Base-by-base conservation (phyloP, 371 early-diverging fungal species). In the Actinomortierella wolfii region DNA sequence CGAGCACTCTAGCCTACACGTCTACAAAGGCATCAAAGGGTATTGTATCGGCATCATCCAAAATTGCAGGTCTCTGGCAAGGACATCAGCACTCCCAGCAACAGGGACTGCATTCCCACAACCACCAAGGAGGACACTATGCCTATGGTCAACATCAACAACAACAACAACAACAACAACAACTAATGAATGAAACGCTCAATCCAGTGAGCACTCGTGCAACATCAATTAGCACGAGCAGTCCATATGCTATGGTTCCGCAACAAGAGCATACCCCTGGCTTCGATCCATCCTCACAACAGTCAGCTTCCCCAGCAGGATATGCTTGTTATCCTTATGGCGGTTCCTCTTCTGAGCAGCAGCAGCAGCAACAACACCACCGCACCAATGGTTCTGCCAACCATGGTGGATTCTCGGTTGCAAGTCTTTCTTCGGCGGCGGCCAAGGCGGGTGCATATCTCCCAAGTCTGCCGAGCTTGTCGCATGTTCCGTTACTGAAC, bases 1-100 rank as follows among this genome's bases (percentile, higher is more conserved):
- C 73, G 11, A 66, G 56, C 41, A 71, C 73, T 0, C 23, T 71
- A 49, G 73, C 73, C 1, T 61, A 65, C 14, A 71, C 73, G n/a
- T 71, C 73, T 15, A 61, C 66, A 0, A 65, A 66, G 57, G 73
- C 73, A 5, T 61, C 56, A 25, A 58, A 58, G 42, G 66, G 61
- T 25, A 43, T 71, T 2, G 62, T 61, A 21, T 66, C 61, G 20
- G 73, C 73, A 13, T 71, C 73, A 15, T 57, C 58, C 39, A 71
- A 66, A 57, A 71, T 71, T 52, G 73, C 73, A 5, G 73, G 66
- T 25, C 62, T 71, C 6, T 71, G 73, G 73, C 73, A 71, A 15
- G 66, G 61, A 18, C 65, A 66, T 45, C 73, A 71, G 34, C 14
- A 53, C 54, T 40, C 11, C 5, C 42, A 54, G 42, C 54, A 39